Base-by-base conservation (phyloP, 352 stramenopile genomes). In the Pythium sukuiense region DNA sequence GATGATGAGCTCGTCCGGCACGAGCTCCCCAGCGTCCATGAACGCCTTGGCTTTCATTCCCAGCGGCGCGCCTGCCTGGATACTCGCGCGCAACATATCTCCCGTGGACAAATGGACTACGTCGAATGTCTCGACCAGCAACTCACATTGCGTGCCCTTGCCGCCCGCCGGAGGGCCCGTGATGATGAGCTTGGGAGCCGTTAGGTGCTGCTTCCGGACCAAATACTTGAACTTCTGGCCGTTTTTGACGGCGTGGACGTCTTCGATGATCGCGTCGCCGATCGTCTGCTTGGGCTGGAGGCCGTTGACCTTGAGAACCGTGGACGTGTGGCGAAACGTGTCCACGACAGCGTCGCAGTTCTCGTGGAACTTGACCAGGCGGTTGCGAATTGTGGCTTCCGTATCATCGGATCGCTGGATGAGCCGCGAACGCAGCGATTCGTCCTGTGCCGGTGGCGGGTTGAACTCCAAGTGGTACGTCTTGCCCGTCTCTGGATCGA, bases 391-490 rank as follows among this genome's bases (percentile, higher is more conserved):
- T 57, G 95, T 98, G 43, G 89, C 81, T 62, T 97, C 91, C 1
- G 88, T 98, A 76, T 98, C 94, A 73, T 98, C 94, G 41, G 76
- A 89, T n/a, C 93, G 81, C 69, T 98, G 94, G 37, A 96, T 73
- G 24, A 94, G 70, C 27, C 81, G 91, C 67, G 69, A 84, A 37
- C 74, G 87, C 46, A 83, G 75, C 33, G 72, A 74, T 55, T 85
- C 87, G 59, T 83, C 85, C 16, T 85, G 70, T 8, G 83, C 67
- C 7, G 80, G 81, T 6, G 97, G 97, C n/a, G 96, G 95, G 63
- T 96, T 97, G 76, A 97, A 99, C 72, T 98, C 97, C 6, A 98
- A 78, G 59, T 99, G 97, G 76, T 99, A 99, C 56, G 89, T 98
- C 61, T 96, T 93, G 71, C 96, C 93, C 3, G 81, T 97, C 35